A percentile compares a stretch with the other conserved stretches of the same genome.
Evolutionary conservation across 2,329 filamentous ascomycete species (phyloP).

Genomic region (Talaromyces sp.): DNA sequence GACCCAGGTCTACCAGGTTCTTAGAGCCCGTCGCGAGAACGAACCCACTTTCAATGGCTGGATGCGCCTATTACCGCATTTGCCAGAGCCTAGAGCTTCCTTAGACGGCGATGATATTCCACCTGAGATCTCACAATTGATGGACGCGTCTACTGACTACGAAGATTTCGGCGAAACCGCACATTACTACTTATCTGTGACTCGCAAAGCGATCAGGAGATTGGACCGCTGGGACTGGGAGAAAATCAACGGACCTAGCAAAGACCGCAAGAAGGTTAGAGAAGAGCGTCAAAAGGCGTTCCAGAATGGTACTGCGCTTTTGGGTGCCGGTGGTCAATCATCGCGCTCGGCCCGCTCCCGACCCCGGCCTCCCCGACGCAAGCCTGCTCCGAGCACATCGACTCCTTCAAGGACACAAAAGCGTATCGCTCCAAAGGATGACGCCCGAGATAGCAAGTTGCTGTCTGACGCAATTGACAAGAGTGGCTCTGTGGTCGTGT

Average conservation of each 20-base stretch:
- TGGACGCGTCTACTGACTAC: conserved; percentile 24
- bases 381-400: conserved; percentile 4
- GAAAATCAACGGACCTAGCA: conserved; percentile 34
- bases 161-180: conserved; percentile 47
- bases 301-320: conserved; percentile 20
- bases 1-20: conserved; percentile 32
- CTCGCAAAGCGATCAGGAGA: conserved; percentile 40
- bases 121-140: not conserved
- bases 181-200: conserved; percentile 40
- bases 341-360: conserved; percentile 10
- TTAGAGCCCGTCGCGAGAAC: conserved; percentile 35
- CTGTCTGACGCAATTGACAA: conserved; percentile 1
- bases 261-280: conserved; percentile 33
- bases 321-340: conserved; percentile 10
- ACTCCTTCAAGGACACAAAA: conserved; percentile 10
- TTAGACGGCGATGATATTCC: conserved; percentile 35
- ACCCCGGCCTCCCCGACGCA: conserved; percentile 14
- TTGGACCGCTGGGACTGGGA: conserved; percentile 45
- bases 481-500: not conserved
- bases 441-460: conserved; percentile 6
- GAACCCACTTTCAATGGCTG: conserved; percentile 39
- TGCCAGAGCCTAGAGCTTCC: conserved; percentile 44
- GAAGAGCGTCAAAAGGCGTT: conserved; percentile 34
- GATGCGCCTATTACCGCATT: conserved; percentile 36
- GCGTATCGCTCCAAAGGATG: conserved; percentile 10